Base-by-base conservation (phyloP, 352 stramenopile species). In the Thalassiosira hispida region DNA sequence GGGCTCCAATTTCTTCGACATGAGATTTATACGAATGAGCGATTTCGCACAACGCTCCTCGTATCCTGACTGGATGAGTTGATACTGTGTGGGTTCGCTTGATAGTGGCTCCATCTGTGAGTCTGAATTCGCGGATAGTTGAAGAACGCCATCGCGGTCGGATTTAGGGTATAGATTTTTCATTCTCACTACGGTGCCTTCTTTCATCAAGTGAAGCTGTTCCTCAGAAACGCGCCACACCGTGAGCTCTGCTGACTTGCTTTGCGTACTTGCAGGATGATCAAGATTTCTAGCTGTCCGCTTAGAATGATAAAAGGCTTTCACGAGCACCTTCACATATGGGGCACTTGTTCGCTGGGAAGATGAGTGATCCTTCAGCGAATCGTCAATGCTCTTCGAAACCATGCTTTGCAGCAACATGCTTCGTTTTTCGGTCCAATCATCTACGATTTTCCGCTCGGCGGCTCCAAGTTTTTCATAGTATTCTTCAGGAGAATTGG, bases 151-250 rank as follows among this genome's bases (percentile, higher is more conserved):
- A 62, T 86, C 59, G 14, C 53, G 79, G 22, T 69, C 51, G 20
- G 62, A 53, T 81, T 86, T 84, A n/a, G 87, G 81, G 25, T 55
- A 52, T 20, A 92, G 38, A 46, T 90, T 86, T 55, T 84, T 81
- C 44, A 90, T 76, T 62, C 82, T 53, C 11, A 94, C 25, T 25
- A 78, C 47, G 27, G 47, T 52, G 8, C 86, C 84, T 64, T 92
- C 85, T 65, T 81, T 80, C 0, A 94, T 42, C 4, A 85, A 49
- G 20, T 81, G 62, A 56, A 90, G 56, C 51, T 92, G 86, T 11
- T 91, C 83, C 23, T 92, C 86, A 16, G 82, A 78, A 38, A 83
- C 79, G 25, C 84, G 52, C 85, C 86, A 92, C 25, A 92, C 73
- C 23, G 85, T 92, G 0, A 93, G 60, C 33, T 79, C 72, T 60